Conservation (phyloP, 192 early-diverging fungal genomes). For the Allomyces macrogynus region DNA sequence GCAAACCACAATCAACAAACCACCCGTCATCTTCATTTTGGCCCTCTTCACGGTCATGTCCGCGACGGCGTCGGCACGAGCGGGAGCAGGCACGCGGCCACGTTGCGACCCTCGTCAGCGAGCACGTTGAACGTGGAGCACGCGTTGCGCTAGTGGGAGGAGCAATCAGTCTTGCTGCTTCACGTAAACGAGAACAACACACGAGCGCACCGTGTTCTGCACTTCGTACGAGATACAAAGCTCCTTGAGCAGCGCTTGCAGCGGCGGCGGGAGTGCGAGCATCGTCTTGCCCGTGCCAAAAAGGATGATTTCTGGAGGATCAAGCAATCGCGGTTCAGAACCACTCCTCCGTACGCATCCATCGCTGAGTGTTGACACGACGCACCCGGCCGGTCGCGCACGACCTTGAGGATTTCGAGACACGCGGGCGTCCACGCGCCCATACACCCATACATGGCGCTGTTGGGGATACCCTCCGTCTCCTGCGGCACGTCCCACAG, state of each 20-base stretch:
- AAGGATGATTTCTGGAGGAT: not conserved
- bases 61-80: constrained; percentile 18
- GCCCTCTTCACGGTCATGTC: no score
- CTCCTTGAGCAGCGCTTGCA: not conserved
- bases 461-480: not conserved
- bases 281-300: not conserved
- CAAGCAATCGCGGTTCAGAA: no score
- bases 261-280: not conserved
- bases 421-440: not conserved
- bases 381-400: not conserved
- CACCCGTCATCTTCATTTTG: no score
- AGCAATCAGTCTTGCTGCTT: no score
- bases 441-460: not conserved
- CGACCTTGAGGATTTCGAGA: not conserved
- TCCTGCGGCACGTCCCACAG: not conserved
- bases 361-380: no score
- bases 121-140: constrained; percentile 29
- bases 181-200: no score
- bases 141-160: constrained; percentile 15
- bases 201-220: not conserved
- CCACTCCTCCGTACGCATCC: no score
- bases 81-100: constrained; percentile 22
- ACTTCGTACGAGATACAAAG: not conserved
- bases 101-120: constrained; percentile 20
- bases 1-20: no score